Base-by-base conservation (phyloP, 164 flowering plant species). In the Echeveria elegans region DNA sequence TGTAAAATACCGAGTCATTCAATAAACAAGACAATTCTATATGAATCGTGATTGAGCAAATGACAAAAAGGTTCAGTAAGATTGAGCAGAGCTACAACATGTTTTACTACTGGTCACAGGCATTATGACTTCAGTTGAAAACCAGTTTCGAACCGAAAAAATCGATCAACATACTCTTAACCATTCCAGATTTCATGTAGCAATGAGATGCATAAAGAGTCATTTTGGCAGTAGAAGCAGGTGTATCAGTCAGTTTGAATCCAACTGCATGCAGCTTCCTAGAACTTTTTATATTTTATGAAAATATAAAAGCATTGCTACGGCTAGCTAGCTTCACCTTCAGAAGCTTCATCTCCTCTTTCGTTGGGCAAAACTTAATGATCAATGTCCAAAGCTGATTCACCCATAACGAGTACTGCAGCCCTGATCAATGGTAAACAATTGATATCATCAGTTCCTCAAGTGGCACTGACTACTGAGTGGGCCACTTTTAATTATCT, bases 281-380 rank as follows among this genome's bases (percentile, higher is more conserved):
- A 71, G 9, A 66, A 10, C 59, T 45, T 34, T 3, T 34, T 34
- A 34, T n/a, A n/a, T n/a, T 3, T 34, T 34, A 34, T 3, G 7
- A 34, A 34, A 34, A n/a, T n/a, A 4, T 1, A n/a, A 26, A 18
- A 14, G 6, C 10, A 28, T 19, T n/a, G 31, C 15, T 14, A 29
- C 40, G n/a, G n/a, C n/a, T n/a, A 24, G 2, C 9, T 34, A 6
- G 38, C 23, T 59, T 10, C 65, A 86, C 91, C 88, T 85, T 86
- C 0, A 86, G 80, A 61, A 81, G 43, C 45, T 86, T 88, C 79
- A 84, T 86, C 73, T 86, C 90, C 71, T 86, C 90, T 75, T 82
- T 82, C 59, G 90, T 86, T n/a, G 90, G 90, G 73, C 88, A 84
- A 67, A 86, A 84, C 71, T 82, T 86, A 66, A 84, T 78, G 91